phyloP scores from a whole-genome alignment of 1,284 basidiomycete species.

The Irpex sp. region DNA sequence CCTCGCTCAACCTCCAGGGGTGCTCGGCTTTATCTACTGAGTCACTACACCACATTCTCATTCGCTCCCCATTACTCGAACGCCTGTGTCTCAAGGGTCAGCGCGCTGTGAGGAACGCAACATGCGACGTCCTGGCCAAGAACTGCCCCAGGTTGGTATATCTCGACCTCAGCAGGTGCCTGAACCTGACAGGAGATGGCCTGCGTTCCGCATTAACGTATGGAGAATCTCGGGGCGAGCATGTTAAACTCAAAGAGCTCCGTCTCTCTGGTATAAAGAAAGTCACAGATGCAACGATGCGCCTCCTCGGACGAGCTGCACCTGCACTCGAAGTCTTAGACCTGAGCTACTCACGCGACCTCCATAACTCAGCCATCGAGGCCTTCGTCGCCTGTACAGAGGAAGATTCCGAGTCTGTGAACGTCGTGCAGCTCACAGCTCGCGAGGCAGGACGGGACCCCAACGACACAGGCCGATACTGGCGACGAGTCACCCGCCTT shows the following conservation, averaged over 20 bases:
- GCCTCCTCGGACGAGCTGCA: slow-evolving; percentile 55
- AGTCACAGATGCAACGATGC: slow-evolving; percentile 57
- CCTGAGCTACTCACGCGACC: slow-evolving; percentile 63
- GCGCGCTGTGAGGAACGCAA: slow-evolving; percentile 64
- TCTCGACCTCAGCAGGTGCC: slow-evolving; percentile 76
- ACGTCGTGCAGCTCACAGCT: slow-evolving; percentile 50
- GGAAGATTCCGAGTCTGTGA: slow-evolving; percentile 24
- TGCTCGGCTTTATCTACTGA: slow-evolving; percentile 63
- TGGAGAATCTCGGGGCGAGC: slow-evolving; percentile 40
- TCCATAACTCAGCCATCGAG: slow-evolving; percentile 74
- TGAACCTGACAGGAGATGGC: slow-evolving; percentile 64
- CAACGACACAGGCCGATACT: slow-evolving; percentile 45
- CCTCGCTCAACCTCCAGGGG: slow-evolving; percentile 70
- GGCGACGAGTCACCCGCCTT: slow-evolving; percentile 65
- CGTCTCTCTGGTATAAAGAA: slow-evolving; percentile 63
- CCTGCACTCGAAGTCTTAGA: slow-evolving; percentile 83
- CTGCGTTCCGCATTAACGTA: slow-evolving; percentile 41
- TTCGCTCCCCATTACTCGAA: slow-evolving; percentile 61
- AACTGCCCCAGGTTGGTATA: slow-evolving; percentile 52
- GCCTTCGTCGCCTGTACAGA: slow-evolving; percentile 62
- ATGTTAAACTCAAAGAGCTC: slow-evolving; percentile 53
- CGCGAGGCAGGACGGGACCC: slow-evolving; percentile 63
- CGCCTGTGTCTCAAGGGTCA: slow-evolving; percentile 68
- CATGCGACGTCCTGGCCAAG: slow-evolving; percentile 61
- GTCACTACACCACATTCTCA: slow-evolving; percentile 69